Evolutionary conservation across 306 rosid species (phyloP).

Genomic region (Arachis stenosperma): DNA sequence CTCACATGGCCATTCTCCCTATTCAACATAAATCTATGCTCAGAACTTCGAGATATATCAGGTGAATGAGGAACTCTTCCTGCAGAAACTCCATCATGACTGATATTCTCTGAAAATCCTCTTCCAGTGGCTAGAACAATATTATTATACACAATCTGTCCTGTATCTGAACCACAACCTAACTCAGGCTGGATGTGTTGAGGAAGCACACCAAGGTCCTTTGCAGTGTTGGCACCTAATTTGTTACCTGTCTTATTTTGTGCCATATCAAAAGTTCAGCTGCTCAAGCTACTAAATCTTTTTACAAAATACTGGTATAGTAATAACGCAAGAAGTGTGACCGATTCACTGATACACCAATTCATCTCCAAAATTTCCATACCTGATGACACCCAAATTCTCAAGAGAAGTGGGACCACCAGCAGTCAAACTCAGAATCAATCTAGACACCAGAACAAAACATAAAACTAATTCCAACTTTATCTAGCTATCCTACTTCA

Average conservation of each 20-base stretch:
- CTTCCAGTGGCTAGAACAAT: slow-evolving; percentile 43
- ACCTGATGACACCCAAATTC: slow-evolving; percentile 23
- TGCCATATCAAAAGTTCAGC: slow-evolving; percentile 46
- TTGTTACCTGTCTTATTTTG: slow-evolving; percentile 49
- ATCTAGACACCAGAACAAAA: slow-evolving; percentile 26
- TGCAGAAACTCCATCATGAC: slow-evolving; percentile 47
- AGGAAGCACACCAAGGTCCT: slow-evolving; percentile 48
- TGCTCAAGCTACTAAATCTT: slow-evolving; percentile 41
- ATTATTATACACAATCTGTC: slow-evolving; percentile 43
- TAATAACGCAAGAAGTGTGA: slow-evolving; percentile 24
- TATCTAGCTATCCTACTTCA: slow-evolving; percentile 34
- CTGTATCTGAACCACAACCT: slow-evolving; percentile 38
- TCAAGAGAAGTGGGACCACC: slow-evolving; percentile 7
- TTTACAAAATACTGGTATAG: slow-evolving; percentile 24
- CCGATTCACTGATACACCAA: slow-evolving; percentile 13
- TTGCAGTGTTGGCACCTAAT: slow-evolving; percentile 43
- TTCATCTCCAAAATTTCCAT: slow-evolving; percentile 35
- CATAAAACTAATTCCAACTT: slow-evolving; percentile 29
- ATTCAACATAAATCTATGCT: slow-evolving; percentile 41
- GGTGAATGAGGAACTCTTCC: slow-evolving; percentile 45
- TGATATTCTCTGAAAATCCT: slow-evolving; percentile 47
- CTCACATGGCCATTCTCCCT: slow-evolving; percentile 50
- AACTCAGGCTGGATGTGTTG: slow-evolving; percentile 46
- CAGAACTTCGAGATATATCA: slow-evolving; percentile 35
- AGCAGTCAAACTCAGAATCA: slow-evolving; percentile 23